Evolutionary conservation across 2,329 filamentous ascomycete species (phyloP), one percentile per base, ranked within the genome.

Genomic region (Talaromyces sp.): DNA sequence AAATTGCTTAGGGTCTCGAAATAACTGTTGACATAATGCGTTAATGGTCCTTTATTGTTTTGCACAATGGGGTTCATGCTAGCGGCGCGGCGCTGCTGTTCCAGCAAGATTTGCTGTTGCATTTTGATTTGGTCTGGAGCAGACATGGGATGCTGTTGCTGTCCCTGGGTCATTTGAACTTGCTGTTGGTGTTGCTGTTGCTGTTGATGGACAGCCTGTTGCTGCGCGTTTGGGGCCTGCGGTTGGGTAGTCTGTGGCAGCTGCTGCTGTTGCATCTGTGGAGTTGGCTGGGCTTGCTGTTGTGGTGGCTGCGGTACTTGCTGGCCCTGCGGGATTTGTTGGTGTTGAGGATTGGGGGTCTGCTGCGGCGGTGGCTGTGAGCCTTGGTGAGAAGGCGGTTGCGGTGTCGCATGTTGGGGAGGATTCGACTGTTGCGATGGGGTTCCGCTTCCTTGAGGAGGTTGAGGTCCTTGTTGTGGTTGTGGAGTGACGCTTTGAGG

Each of bases 1-100:
- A 82, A 85, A 53, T 72, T 76, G 62, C 83, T 82, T 18, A 88
- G 73, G 54, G 82, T 76, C 65, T 87, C 83, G 9, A 83, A 81
- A 65, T 87, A 86, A 53, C 78, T 78, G 65, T 85, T 76, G 44
- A 88, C 70, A 65, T 79, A 80, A 62, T 87, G 65, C 10, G 85
- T 81, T 27, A 80, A 79, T 23, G 76, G 70, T 30, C 78, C 79
- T 62, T 75, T 77, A 59, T 54, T 60, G 33, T 56, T 57, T 28
- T 50, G 36, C 51, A 59, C 16, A 10, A 61, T 36, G 16, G 31
- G 23, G 30, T 60, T 60, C 61, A 76, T 71, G 16, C 65, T 67
- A 69, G 73, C 74, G 34, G 74, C 65, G 53, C 72, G 71, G 40
- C 76, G 74, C 28, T 60, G 55, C 42, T 63, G 57, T n/a, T 57